Base-by-base conservation (phyloP, 805 yeast genomes). In the Lachancea thermotolerans region DNA sequence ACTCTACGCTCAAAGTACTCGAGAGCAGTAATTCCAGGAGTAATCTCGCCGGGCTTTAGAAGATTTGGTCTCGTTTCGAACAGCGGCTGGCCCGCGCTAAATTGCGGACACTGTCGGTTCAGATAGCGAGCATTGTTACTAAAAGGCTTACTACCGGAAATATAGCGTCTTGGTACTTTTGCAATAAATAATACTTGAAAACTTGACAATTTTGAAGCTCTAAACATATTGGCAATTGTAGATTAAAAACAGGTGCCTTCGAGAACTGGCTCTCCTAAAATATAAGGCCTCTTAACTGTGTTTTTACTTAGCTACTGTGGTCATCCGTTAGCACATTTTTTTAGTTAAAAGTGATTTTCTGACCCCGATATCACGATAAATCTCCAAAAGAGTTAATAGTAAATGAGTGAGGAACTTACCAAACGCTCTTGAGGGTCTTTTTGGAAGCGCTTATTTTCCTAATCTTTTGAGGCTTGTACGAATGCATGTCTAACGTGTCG, bases 21-120 rank as follows among this genome's bases (percentile, higher is more conserved):
- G 42, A 75, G 43, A 0, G 96, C 89, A 2, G 86, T 68, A 30
- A 93, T 89, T 0, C 96, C 95, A 0, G 95, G 90, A 0, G 98
- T 90, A 25, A 93, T 58, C 53, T 86, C 84, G 5, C 97, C 97
- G 0, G 81, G 71, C 32, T 70, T 72, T 3, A 95, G 70, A 43
- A 85, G 61, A 51, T 81, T 80, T 0, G 95, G 95, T 46, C 96
- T 71, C 0, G 95, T 90, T 57, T 88, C 96, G 57, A 74, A 78
- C 11, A 87, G 68, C 0, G 98, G 93, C 66, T 91, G 99, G 1
- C 98, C 98, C 1, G 85, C 69, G 28, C 73, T 68, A 52, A 74
- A 54, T 2, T 65, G 53, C 7, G 46, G 38, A 5, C 34, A 28
- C 21, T 40, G 15, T 25, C 49, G 42, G 14, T 42, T 37, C 14